These are phyloP conservation scores for Cicer chorassanicum DNA, from an alignment of 306 rosid species.

Conservation along the genomic window DNA sequence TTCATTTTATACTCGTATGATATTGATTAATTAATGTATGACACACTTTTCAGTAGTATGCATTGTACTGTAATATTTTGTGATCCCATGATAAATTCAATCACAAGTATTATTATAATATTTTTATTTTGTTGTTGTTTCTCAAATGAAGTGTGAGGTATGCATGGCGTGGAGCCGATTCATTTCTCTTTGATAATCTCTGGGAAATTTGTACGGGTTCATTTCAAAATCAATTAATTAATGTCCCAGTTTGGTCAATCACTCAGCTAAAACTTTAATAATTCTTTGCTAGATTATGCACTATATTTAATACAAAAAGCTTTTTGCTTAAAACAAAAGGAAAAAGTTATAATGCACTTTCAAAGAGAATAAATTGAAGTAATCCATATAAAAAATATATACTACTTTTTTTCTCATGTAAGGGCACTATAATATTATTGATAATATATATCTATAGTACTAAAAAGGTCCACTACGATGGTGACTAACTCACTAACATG, in stretches of 20 bases:
- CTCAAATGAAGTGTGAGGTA: slow-evolving; percentile 45
- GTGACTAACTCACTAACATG: slow-evolving; percentile 59
- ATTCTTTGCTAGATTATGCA: slow-evolving; percentile 50
- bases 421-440: slow-evolving; percentile 43
- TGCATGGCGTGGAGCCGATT: slow-evolving; percentile 69
- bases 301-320: slow-evolving; percentile 43
- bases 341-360: slow-evolving; percentile 45
- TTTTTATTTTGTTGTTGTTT: neutral
- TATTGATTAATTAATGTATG: too few relatives aligned
- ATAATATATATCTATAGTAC: slow-evolving; percentile 47
- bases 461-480: slow-evolving; percentile 64
- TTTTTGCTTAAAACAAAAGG: slow-evolving; percentile 28
- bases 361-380: slow-evolving; percentile 48
- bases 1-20: slow-evolving; percentile 37
- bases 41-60: too few relatives aligned
- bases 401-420: neutral
- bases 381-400: slow-evolving; percentile 21
- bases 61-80: neutral
- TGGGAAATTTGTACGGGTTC: slow-evolving; percentile 63
- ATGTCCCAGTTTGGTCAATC: slow-evolving; percentile 66
- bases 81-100: neutral
- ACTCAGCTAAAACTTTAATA: slow-evolving; percentile 56
- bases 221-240: slow-evolving; percentile 60
- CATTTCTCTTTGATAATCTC: slow-evolving; percentile 56
- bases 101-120: neutral